phyloP scores from a whole-genome alignment of 2,329 filamentous ascomycete species.

The Ophiobolus disseminans region DNA sequence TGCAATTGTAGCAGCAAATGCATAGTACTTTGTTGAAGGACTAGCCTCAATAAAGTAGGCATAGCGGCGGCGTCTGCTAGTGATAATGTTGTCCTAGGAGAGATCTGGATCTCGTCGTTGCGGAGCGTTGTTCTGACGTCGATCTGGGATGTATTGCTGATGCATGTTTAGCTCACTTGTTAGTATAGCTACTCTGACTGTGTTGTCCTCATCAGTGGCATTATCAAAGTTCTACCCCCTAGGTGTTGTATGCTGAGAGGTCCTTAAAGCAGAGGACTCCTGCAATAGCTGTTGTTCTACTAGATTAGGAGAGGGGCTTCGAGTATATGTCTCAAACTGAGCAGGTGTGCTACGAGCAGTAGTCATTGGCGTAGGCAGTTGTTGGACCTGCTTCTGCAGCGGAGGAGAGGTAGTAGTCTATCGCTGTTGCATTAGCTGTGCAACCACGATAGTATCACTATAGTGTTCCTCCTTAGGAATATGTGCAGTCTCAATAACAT shows the following conservation, averaged over 20 bases:
- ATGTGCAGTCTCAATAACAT: neutral
- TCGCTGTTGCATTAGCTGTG: neutral
- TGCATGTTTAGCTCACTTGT: too few relatives aligned
- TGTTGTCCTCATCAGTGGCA: neutral
- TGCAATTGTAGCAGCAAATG: slow-evolving; percentile 1
- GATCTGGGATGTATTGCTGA: too few relatives aligned
- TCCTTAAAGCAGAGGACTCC: too few relatives aligned
- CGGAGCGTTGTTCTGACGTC: too few relatives aligned
- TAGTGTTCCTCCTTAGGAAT: neutral
- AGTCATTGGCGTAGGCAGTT: too few relatives aligned
- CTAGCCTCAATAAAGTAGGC: neutral
- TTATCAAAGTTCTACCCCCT: neutral
- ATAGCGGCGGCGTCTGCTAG: slow-evolving; percentile 1
- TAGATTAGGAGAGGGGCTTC: neutral
- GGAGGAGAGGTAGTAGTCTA: neutral
- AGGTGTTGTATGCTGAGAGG: neutral
- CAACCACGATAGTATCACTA: slow-evolving; percentile 3
- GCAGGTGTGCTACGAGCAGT: too few relatives aligned
- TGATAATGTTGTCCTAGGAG: slow-evolving; percentile 4
- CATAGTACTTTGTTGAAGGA: neutral
- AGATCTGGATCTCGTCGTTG: slow-evolving; percentile 1
- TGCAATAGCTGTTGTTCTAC: neutral
- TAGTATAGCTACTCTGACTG: too few relatives aligned
- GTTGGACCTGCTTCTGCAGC: too few relatives aligned
- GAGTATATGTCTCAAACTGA: too few relatives aligned